Conservation (phyloP, 2,329 filamentous ascomycete genomes). For the Colletotrichum tanaceti region DNA sequence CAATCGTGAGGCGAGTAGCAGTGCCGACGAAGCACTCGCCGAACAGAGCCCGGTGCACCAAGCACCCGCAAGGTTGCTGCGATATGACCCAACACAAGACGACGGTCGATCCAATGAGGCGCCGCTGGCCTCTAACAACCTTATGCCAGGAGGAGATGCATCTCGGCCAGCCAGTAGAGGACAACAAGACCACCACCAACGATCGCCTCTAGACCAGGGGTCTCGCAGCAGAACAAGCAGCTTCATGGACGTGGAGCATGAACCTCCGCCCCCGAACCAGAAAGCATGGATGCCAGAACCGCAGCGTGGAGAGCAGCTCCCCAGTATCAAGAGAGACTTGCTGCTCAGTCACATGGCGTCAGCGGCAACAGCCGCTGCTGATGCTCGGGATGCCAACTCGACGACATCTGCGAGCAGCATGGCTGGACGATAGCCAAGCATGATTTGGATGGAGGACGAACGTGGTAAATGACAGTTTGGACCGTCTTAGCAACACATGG, state of each 20-base stretch:
- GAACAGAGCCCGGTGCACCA: slow-evolving; percentile 43
- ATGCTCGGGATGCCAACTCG: slow-evolving; percentile 39
- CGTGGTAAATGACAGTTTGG: not conserved
- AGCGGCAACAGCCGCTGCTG: slow-evolving; percentile 48
- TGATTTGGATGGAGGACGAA: not conserved
- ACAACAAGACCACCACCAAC: slow-evolving; percentile 31
- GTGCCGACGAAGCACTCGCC: slow-evolving; percentile 47
- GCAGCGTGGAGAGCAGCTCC: slow-evolving; percentile 35
- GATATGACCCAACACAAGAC: slow-evolving; percentile 39
- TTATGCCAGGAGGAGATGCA: slow-evolving; percentile 30
- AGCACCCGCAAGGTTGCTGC: slow-evolving; percentile 40
- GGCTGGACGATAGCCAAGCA: slow-evolving; percentile 27
- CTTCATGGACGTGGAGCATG: slow-evolving; percentile 40
- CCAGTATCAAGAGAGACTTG: slow-evolving; percentile 42
- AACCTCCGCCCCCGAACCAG: slow-evolving; percentile 18
- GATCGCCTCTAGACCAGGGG: slow-evolving; percentile 30
- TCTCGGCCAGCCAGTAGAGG: slow-evolving; percentile 38
- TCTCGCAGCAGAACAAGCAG: slow-evolving; percentile 37
- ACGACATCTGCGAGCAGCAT: slow-evolving; percentile 23
- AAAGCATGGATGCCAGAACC: slow-evolving; percentile 37
- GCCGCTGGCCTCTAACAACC: slow-evolving; percentile 18
- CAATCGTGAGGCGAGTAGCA: slow-evolving; percentile 47
- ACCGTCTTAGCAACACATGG: slow-evolving; percentile 1
- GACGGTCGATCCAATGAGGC: slow-evolving; percentile 31
- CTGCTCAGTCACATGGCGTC: slow-evolving; percentile 53